Conservation (phyloP, 2,329 filamentous ascomycete genomes). For the Sarocladium brachiariae region DNA sequence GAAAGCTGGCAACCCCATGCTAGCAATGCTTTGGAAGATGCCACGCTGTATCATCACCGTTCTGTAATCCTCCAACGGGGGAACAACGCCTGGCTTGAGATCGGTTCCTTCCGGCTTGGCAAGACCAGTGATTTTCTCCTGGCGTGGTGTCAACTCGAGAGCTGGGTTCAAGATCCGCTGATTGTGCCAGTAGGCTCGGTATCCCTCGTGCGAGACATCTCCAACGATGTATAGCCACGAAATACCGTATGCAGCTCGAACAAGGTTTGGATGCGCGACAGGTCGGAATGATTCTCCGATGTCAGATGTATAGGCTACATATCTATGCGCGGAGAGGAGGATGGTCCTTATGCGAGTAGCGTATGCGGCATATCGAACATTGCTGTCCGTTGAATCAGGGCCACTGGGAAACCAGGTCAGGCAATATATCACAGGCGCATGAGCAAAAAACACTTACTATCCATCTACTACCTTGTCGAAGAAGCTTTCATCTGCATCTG, state of each 20-base stretch:
- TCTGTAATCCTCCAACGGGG: conserved; percentile 81
- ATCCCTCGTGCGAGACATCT: conserved; percentile 88
- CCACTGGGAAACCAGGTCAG: conserved; percentile 18
- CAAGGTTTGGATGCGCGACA: conserved; percentile 76
- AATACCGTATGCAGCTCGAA: conserved; percentile 78
- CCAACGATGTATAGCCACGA: conserved; percentile 90
- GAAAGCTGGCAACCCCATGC: conserved; percentile 89
- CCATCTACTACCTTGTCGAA: conserved; percentile 74
- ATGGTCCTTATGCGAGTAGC: conserved; percentile 79
- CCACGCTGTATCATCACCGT: conserved; percentile 87
- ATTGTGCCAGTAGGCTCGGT: conserved; percentile 89
- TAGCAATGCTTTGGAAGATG: conserved; percentile 83
- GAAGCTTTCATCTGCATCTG: conserved; percentile 61
- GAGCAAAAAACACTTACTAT: conserved; percentile 60
- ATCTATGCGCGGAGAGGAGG: conserved; percentile 83
- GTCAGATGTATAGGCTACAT: conserved; percentile 94
- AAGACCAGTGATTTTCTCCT: conserved; percentile 43
- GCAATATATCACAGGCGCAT: background rate
- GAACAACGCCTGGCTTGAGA: conserved; percentile 35
- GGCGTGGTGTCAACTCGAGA: conserved; percentile 43
- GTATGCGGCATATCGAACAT: conserved; percentile 88
- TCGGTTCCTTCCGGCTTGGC: conserved; percentile 14
- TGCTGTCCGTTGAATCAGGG: conserved; percentile 75
- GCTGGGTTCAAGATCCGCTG: conserved; percentile 66
- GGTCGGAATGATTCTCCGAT: conserved; percentile 96